These are phyloP conservation scores for Aspergillus sp. DNA, from an alignment of 2,329 filamentous ascomycete genomes.

Conservation along the genomic window DNA sequence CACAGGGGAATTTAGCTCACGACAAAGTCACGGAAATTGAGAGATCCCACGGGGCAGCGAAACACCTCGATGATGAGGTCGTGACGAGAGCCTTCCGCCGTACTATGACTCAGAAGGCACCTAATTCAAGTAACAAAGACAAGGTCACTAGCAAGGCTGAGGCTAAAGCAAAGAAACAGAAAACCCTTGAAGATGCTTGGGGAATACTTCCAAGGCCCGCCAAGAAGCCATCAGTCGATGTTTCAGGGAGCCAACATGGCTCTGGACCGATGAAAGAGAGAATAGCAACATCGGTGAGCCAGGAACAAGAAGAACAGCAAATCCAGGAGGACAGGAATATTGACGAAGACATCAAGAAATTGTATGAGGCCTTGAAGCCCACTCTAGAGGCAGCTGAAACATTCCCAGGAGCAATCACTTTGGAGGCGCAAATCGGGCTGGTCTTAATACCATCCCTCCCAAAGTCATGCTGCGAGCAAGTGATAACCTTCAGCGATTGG, in stretches of 20 bases:
- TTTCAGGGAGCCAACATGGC: not conserved
- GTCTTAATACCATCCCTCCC: slow-evolving; percentile 34
- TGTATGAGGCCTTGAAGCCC: slow-evolving; percentile 34
- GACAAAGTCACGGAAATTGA: slow-evolving; percentile 20
- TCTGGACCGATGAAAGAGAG: not conserved
- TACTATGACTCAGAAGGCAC: slow-evolving; percentile 35
- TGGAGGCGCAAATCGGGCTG: slow-evolving; percentile 44
- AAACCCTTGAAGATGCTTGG: slow-evolving; percentile 35
- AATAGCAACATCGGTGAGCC: not conserved
- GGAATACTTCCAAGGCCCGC: slow-evolving; percentile 18
- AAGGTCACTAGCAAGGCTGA: slow-evolving; percentile 22
- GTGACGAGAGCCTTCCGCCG: slow-evolving; percentile 27
- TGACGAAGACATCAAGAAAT: slow-evolving; percentile 19
- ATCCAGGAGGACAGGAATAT: slow-evolving; percentile 5
- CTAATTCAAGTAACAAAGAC: slow-evolving; percentile 18
- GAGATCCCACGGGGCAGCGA: slow-evolving; percentile 5
- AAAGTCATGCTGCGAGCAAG: slow-evolving; percentile 20
- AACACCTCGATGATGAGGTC: slow-evolving; percentile 22
- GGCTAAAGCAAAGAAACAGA: slow-evolving; percentile 27
- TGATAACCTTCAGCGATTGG: slow-evolving; percentile 31
- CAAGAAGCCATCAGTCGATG: slow-evolving; percentile 7
- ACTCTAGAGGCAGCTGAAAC: slow-evolving; percentile 36
- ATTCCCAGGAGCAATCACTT: slow-evolving; percentile 37
- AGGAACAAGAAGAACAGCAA: not conserved
- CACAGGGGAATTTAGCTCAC: slow-evolving; percentile 5